Percentiles rank a stretch among this genome's conserved stretches.
These are phyloP conservation scores for Boletus holoroseus DNA, from an alignment of 1,284 basidiomycete genomes.

Conservation along the genomic window DNA sequence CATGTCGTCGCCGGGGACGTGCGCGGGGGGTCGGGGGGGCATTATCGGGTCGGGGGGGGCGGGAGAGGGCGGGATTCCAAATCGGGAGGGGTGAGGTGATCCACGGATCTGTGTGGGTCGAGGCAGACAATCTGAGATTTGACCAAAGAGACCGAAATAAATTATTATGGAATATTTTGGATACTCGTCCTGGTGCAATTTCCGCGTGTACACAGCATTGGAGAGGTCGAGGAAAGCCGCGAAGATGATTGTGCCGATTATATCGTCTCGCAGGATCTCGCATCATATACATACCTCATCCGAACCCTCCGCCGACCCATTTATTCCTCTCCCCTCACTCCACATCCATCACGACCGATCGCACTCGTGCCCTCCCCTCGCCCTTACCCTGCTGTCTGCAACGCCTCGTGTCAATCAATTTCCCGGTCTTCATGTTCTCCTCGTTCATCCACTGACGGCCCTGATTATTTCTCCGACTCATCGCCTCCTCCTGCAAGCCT, in stretches of 20 bases:
- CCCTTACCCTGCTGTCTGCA: conserved; percentile 37
- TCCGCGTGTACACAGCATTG: background rate
- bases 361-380: conserved; percentile 32
- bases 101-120: background rate
- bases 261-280: conserved; percentile 22
- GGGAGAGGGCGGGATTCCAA: background rate
- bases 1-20: background rate
- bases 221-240: conserved; percentile 16
- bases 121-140: background rate
- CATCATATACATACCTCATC: conserved; percentile 25
- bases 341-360: conserved; percentile 28
- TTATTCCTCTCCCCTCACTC: conserved; percentile 28
- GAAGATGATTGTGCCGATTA: conserved; percentile 20
- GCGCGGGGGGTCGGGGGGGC: background rate
- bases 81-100: background rate
- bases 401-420: conserved; percentile 41
- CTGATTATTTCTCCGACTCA: conserved; percentile 42
- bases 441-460: conserved; percentile 37
- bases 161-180: background rate
- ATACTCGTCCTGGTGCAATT: background rate
- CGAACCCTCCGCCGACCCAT: conserved; percentile 29
- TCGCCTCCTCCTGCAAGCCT: conserved; percentile 36
- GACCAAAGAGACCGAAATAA: background rate
- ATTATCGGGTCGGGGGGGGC: background rate
- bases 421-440: conserved; percentile 44